phyloP scores from a whole-genome alignment of 306 rosid genomes.

The Vigna angularis region DNA sequence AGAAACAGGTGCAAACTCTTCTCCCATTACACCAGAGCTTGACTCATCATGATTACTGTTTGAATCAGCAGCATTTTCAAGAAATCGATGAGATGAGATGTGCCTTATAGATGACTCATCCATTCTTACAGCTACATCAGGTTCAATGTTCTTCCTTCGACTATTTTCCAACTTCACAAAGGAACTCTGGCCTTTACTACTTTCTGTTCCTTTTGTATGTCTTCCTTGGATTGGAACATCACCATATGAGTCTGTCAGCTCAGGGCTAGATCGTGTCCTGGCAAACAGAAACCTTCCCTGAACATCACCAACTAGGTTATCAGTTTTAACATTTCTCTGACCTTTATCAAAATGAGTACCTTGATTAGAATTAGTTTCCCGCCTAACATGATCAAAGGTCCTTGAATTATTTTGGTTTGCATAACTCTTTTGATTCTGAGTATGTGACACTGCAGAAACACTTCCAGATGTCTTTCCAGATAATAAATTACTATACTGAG shows the following conservation, averaged over 20 bases:
- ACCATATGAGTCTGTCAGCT: conserved; percentile 82
- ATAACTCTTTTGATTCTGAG: conserved; percentile 62
- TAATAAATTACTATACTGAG: conserved; percentile 61
- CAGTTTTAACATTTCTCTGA: conserved; percentile 61
- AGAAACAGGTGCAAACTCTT: conserved; percentile 72
- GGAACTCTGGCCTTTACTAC: conserved; percentile 56
- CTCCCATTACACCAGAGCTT: conserved; percentile 51
- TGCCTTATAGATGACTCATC: conserved; percentile 63
- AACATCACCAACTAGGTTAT: conserved; percentile 57
- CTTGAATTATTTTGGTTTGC: conserved; percentile 61
- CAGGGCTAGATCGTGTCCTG: conserved; percentile 98
- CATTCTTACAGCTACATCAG: conserved; percentile 57
- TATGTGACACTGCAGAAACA: conserved; percentile 56
- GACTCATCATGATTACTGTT: conserved; percentile 66
- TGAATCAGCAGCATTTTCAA: conserved; percentile 63
- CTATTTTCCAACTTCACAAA: conserved; percentile 66
- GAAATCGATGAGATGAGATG: conserved; percentile 53
- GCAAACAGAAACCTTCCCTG: conserved; percentile 82
- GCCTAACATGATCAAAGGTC: conserved; percentile 59
- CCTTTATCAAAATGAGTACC: conserved; percentile 57
- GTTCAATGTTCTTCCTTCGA: conserved; percentile 65
- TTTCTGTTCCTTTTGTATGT: conserved; percentile 60
- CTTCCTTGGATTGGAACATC: conserved; percentile 77
- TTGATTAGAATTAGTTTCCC: conserved; percentile 58
- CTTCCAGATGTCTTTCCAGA: conserved; percentile 55